These are phyloP conservation scores for Myochromella boudieri DNA, from an alignment of 768 basidiomycete genomes.

Conservation along the genomic window DNA sequence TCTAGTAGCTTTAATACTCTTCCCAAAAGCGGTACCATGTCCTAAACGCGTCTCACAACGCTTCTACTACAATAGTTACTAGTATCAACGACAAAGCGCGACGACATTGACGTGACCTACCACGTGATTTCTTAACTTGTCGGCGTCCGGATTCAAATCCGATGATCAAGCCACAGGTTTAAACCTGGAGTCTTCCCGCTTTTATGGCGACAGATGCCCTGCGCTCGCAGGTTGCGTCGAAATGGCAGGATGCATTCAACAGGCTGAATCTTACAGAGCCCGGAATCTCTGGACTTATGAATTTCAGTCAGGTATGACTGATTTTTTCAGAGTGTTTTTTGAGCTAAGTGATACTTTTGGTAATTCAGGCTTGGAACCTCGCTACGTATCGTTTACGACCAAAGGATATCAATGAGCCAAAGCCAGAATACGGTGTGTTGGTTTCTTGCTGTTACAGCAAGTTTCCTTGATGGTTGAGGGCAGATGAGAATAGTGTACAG, in stretches of 20 bases:
- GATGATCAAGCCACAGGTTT: no score
- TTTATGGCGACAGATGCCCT: conserved; percentile 61
- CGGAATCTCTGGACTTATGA: conserved; percentile 64
- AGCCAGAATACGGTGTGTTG: conserved; percentile 22
- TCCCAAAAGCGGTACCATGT: no score
- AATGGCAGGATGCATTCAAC: conserved; percentile 73
- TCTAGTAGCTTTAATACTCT: no score
- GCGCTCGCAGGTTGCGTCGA: conserved; percentile 62
- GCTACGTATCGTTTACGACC: conserved; percentile 57
- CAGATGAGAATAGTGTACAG: conserved; percentile 48
- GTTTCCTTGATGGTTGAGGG: conserved; percentile 9
- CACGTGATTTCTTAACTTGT: neutral
- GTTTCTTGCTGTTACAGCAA: neutral
- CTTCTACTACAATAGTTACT: no score
- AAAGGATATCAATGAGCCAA: conserved; percentile 42
- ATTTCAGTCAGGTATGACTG: conserved; percentile 56
- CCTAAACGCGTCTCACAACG: no score
- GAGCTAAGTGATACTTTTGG: conserved; percentile 1
- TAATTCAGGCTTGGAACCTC: conserved; percentile 56
- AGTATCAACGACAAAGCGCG: no score
- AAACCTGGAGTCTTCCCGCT: no score
- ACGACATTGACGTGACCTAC: neutral
- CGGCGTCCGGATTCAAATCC: neutral
- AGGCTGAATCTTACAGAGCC: conserved; percentile 57
- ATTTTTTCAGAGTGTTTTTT: neutral